Base-by-base conservation (phyloP, 2,329 filamentous ascomycete genomes). In the Ustilaginoidea virens region DNA sequence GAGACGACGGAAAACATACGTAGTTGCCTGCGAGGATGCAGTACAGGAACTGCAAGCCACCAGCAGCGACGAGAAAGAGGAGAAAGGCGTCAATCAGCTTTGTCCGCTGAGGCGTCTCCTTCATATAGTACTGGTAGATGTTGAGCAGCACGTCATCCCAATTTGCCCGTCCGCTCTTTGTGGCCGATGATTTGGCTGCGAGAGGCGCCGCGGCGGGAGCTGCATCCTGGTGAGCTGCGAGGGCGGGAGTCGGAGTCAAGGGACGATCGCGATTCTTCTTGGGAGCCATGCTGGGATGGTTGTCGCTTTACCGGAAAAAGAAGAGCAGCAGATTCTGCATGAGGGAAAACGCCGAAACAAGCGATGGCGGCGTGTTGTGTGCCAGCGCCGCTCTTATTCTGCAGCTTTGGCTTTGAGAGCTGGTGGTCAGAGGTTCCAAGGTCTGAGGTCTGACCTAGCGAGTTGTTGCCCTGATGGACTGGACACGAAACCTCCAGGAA, bases 41-140 rank as follows among this genome's bases (percentile, higher is more conserved):
- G 58, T 98, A 98, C 35, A 80, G 52, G 54, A 98, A 96, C 57
- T 98, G 90, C 45, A 96, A 53, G n/a, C 62, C 82, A 28, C 85
- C 90, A 4, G 92, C 81, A 2, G 76, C 64, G 14, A 90, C 73
- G 34, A 98, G 61, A 53, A 94, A 98, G 4, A 57, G 71, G 70
- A 98, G 75, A 54, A 98, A 98, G 20, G 70, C 69, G 53, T 98
- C 90, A 37, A 96, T 69, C 36, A 98, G 69, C 68, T 92, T 90
- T 27, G 79, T 87, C 37, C 87, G 74, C 65, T 93, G 86, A 26
- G 87, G 75, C 25, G 90, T 98, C 42, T 74, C 67, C 41, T 77
- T 61, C 31, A 76, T 52, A 56, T 98, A 98, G 55, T 82, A 74
- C 43, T 74, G 61, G 68, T 76, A 79, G 41, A 94, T 65, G 47